These are phyloP conservation scores for Chlamydomonas schloesseri DNA, from an alignment of 139 green algal species.

Conservation along the genomic window DNA sequence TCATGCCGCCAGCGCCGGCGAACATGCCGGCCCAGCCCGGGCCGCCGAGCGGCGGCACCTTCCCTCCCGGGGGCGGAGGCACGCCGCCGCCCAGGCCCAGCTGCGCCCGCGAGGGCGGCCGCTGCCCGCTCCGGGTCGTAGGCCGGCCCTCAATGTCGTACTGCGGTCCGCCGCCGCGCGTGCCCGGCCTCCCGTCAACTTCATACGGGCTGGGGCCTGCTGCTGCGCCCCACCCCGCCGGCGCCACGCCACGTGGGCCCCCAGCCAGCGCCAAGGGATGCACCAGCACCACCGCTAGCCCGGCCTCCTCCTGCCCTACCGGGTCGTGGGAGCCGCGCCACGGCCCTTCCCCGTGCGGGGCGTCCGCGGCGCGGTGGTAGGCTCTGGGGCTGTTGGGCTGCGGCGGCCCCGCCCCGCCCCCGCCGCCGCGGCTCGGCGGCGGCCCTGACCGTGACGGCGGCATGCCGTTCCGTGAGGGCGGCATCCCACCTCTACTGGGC, in stretches of 20 bases:
- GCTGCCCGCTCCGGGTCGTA: constrained; percentile 33
- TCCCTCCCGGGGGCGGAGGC: background rate
- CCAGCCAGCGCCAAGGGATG: background rate
- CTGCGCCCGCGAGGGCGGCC: constrained; percentile 26
- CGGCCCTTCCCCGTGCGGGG: too few relatives aligned
- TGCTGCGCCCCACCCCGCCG: background rate
- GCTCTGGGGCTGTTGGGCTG: background rate
- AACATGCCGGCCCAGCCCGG: constrained; percentile 20
- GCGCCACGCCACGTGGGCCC: too few relatives aligned
- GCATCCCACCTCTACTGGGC: background rate
- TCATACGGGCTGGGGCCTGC: constrained; percentile 41
- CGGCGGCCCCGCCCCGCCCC: background rate
- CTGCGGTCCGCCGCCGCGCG: constrained; percentile 42
- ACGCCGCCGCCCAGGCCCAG: background rate
- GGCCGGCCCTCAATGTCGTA: constrained; percentile 51
- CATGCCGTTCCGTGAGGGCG: background rate
- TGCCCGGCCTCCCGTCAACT: constrained; percentile 50
- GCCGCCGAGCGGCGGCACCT: constrained; percentile 2
- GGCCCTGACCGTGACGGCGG: background rate
- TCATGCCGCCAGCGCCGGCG: background rate
- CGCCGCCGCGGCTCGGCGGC: background rate
- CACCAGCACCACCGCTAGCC: background rate
- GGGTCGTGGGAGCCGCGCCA: background rate
- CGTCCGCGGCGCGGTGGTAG: background rate
- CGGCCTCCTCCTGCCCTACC: too few relatives aligned